Conservation (phyloP, 805 yeast genomes). For the Candida orba region DNA sequence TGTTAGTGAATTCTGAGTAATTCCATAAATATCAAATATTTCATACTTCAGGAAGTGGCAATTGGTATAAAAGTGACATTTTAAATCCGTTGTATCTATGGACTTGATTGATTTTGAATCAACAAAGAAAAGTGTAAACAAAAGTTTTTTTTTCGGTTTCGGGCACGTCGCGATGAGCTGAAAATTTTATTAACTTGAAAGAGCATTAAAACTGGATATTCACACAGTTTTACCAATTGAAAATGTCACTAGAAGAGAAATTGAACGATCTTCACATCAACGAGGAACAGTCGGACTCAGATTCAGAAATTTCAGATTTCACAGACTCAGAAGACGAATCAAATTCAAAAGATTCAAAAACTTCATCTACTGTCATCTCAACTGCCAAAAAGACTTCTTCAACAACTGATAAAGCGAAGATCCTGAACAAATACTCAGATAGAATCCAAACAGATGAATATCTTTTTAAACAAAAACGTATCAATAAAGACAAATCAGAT, state of each 20-base stretch:
- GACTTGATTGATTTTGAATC: too few relatives aligned
- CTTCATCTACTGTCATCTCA: neutral
- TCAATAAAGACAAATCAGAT: conserved; percentile 76
- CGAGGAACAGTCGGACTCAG: neutral
- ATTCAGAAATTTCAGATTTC: conserved; percentile 7
- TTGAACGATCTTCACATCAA: neutral
- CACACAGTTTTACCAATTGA: neutral
- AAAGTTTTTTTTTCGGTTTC: neutral
- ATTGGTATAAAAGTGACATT: neutral
- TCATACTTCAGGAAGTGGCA: conserved; percentile 3
- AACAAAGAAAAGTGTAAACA: neutral
- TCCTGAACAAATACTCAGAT: conserved; percentile 56
- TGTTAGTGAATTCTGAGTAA: neutral
- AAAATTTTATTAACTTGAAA: neutral
- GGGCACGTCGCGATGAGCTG: conserved; percentile 3
- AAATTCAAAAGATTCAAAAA: neutral
- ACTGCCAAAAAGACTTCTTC: conserved; percentile 1
- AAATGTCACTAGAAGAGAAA: conserved; percentile 7
- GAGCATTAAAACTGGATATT: neutral
- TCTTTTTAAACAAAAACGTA: conserved; percentile 46
- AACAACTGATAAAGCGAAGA: conserved; percentile 35
- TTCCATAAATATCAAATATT: too few relatives aligned
- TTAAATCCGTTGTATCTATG: neutral
- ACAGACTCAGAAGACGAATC: conserved; percentile 8
- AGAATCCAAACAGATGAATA: conserved; percentile 59